Conservation (phyloP, 2,329 filamentous ascomycete genomes). For the Calonectria pseudoreteaudii region DNA sequence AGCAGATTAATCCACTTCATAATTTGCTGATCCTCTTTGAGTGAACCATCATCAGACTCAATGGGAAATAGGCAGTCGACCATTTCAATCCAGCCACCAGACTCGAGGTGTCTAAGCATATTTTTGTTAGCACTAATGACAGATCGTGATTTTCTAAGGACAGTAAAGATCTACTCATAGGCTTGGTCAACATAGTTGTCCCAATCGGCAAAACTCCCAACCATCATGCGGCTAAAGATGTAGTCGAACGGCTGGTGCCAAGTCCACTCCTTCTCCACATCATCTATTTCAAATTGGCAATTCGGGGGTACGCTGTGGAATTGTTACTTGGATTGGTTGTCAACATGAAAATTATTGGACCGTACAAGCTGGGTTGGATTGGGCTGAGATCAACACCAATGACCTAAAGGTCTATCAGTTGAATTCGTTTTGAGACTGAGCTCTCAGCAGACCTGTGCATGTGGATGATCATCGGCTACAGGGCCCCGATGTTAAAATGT, state of each 20-base stretch:
- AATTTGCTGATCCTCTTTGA: neutral
- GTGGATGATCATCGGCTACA: slow-evolving; percentile 31
- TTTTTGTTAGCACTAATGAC: no score
- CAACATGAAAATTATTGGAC: rapidly evolving
- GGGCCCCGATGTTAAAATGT: neutral
- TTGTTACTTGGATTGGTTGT: neutral
- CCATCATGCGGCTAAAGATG: slow-evolving; percentile 31
- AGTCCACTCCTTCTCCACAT: slow-evolving; percentile 29
- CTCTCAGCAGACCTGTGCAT: neutral
- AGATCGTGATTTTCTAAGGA: no score
- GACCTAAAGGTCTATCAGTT: neutral
- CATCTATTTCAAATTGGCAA: slow-evolving; percentile 27
- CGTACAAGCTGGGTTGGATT: slow-evolving; percentile 28
- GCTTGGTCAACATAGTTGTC: slow-evolving; percentile 9
- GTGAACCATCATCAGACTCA: slow-evolving; percentile 30
- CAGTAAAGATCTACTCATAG: slow-evolving; percentile 15
- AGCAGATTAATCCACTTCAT: slow-evolving; percentile 30
- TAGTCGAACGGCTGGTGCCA: slow-evolving; percentile 28
- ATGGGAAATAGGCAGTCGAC: slow-evolving; percentile 32
- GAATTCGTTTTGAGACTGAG: rapidly evolving
- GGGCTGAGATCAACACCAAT: slow-evolving; percentile 27
- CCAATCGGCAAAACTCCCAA: slow-evolving; percentile 32
- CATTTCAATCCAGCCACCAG: slow-evolving; percentile 34
- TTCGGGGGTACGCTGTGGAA: slow-evolving; percentile 9
- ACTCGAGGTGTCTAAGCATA: slow-evolving; percentile 10